A percentile compares a stretch with the other conserved stretches of the same genome.
Evolutionary conservation across 768 basidiomycete genomes (phyloP).

Genomic region (Mycena amicta): DNA sequence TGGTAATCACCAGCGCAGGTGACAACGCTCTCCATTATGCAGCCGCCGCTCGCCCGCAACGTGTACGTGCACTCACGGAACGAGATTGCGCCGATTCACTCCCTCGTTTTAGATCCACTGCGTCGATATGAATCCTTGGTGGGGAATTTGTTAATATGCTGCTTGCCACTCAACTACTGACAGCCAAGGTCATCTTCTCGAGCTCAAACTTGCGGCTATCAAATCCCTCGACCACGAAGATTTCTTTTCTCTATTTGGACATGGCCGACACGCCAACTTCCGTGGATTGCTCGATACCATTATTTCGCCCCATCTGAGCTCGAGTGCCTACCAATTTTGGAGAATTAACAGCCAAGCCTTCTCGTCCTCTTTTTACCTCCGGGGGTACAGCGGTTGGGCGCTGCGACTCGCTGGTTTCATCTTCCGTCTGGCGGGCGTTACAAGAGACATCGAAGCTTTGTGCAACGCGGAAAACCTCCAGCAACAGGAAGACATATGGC

Average conservation of each 20-base stretch:
- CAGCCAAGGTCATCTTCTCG: slow-evolving; percentile 76
- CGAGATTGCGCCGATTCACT: neutral
- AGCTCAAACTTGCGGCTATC: slow-evolving; percentile 74
- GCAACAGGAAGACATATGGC: slow-evolving; percentile 69
- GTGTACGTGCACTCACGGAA: slow-evolving; percentile 34
- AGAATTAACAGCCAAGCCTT: slow-evolving; percentile 55
- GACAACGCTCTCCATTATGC: slow-evolving; percentile 84
- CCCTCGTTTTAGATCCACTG: slow-evolving; percentile 54
- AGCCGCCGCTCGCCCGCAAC: slow-evolving; percentile 59
- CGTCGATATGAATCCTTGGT: slow-evolving; percentile 60
- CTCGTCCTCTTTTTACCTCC: slow-evolving; percentile 64
- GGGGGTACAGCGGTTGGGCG: slow-evolving; percentile 70
- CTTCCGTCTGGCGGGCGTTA: slow-evolving; percentile 62
- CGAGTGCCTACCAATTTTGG: slow-evolving; percentile 80
- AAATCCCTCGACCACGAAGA: slow-evolving; percentile 58
- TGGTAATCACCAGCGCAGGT: slow-evolving; percentile 77
- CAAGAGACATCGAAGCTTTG: slow-evolving; percentile 54
- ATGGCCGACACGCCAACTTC: slow-evolving; percentile 63
- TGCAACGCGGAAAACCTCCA: slow-evolving; percentile 55
- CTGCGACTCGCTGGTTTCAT: slow-evolving; percentile 61
- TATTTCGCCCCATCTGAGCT: slow-evolving; percentile 69
- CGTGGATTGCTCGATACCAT: slow-evolving; percentile 58
- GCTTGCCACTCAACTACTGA: neutral
- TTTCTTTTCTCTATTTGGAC: slow-evolving; percentile 69
- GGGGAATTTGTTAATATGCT: neutral